These are phyloP conservation scores for Populus pruinosa DNA, from an alignment of 345 rosid genomes.

Conservation along the genomic window DNA sequence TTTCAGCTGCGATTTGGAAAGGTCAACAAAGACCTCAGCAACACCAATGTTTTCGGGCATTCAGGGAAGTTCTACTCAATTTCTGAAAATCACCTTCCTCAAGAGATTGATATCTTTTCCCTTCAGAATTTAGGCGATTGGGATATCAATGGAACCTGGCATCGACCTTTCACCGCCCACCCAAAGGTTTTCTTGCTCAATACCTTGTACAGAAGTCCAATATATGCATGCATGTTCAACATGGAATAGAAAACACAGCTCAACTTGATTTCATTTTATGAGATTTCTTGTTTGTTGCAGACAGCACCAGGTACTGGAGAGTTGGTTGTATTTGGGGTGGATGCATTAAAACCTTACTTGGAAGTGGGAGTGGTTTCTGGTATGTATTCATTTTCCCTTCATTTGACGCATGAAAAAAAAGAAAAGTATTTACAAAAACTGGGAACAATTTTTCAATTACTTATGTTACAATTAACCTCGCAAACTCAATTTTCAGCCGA, in stretches of 20 bases:
- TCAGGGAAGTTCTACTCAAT: conserved; percentile 33
- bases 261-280: background rate
- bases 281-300: conserved; percentile 17
- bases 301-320: conserved; percentile 46
- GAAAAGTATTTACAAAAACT: background rate
- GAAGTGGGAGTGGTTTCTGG: conserved; percentile 48
- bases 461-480: background rate
- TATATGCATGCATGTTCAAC: background rate
- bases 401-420: background rate
- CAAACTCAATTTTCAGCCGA: conserved; percentile 11
- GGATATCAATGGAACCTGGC: conserved; percentile 41
- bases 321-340: conserved; percentile 37
- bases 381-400: background rate
- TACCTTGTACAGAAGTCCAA: background rate
- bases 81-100: conserved; percentile 27
- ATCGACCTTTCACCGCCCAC: conserved; percentile 32
- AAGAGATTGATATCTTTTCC: conserved; percentile 31
- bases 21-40: conserved; percentile 10
- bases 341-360: conserved; percentile 34
- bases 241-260: background rate
- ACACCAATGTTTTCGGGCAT: conserved; percentile 32
- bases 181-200: conserved; percentile 31
- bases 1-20: conserved; percentile 34
- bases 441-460: background rate
- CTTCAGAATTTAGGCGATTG: conserved; percentile 25